Evolutionary conservation across 2,329 filamentous ascomycete species (phyloP), one percentile per base, ranked within the genome.

Genomic region (Exophiala viscosa): DNA sequence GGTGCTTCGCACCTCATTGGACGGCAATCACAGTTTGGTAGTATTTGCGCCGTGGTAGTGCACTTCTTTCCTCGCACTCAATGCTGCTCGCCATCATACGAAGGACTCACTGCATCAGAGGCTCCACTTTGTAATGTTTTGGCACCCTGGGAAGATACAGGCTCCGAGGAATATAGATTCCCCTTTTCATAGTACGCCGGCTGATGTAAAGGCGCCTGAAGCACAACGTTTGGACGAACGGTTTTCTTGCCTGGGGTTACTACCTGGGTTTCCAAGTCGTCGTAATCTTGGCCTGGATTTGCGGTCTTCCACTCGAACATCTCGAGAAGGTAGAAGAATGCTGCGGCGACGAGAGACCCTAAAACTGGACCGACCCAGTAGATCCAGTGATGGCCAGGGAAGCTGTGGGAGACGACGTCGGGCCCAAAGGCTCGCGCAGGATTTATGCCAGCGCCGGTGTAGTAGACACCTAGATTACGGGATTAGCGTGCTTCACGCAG

Each of bases 281-380:
- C 55, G 14, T 23, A 58, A 66, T 90, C 85, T 62, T 87, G 72
- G 1, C 71, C 72, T 0, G 72, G 73, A 35, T 74, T 75, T 39
- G 70, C 71, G 1, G 66, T 70, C 50, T 73, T 62, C 57, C 72
- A 74, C 38, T 66, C 65, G 48, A 73, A 65, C 9, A 69, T 64
- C 61, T 73, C 72, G 46, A 80, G 68, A 45, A 78, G 65, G 40
- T 60, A 62, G 53, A 74, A 80, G 58, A 79, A 77, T 5, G 64
- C 70, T 3, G 73, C 72, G 0, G 77, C 75, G 2, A 79, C 64
- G 3, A 77, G 64, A 0, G 73, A 67, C 0, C 74, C 74, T 0
- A 76, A 64, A 5, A 70, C 48, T 1, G 74, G 74, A 1, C 74
- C 74, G 28, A 76, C 64, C 71, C 73, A 77, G 62, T 77, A 77